Evolutionary conservation across 495 filamentous ascomycete genomes (phyloP), one percentile per base, ranked within the genome.

Genomic region (Aspergillus sclerotiicarbonarius): DNA sequence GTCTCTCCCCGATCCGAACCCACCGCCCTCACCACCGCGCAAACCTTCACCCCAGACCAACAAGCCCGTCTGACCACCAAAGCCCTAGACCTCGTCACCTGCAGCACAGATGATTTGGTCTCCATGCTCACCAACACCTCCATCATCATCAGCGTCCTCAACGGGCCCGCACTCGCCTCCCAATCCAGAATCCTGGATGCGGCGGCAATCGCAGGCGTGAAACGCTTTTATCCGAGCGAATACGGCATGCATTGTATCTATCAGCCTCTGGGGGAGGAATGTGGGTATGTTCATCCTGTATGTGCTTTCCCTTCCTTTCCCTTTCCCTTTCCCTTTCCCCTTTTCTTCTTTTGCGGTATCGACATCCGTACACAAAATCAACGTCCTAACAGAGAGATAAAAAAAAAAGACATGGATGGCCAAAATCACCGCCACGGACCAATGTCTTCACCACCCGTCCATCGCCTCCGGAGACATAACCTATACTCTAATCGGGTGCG

Each of bases 401-500:
- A n/a, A n/a, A n/a, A n/a, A n/a, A n/a, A n/a, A n/a, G 53, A 53
- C 39, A 30, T 25, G 25, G 25, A 25, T 25, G 25, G 25, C 2
- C 2, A 25, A 25, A 25, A 25, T 25, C 25, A 25, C 25, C 25
- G 25, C 25, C 2, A 25, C 25, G 25, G 25, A 25, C 2, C 2
- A 25, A 25, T 25, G 25, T 25, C 25, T 25, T 5, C 25, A 25
- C 25, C 25, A 25, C 5, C 25, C 25, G 5, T 2, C 25, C 5
- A 25, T 25, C 25, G 5, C 25, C 25, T 25, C 25, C 25, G 25
- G 25, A 2, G 2, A 2, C 25, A 25, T 25, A 57, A 54, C 50
- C 6, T 60, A 58, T 45, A 64, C 62, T 3, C 21, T 64, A 6
- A 64, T 64, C 54, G 62, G 62, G 20, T 60, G 57, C 47, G 62